Evolutionary conservation across 2,329 filamentous ascomycete species (phyloP), one percentile per base, ranked within the genome.

Genomic region (Microascus cirrosus): DNA sequence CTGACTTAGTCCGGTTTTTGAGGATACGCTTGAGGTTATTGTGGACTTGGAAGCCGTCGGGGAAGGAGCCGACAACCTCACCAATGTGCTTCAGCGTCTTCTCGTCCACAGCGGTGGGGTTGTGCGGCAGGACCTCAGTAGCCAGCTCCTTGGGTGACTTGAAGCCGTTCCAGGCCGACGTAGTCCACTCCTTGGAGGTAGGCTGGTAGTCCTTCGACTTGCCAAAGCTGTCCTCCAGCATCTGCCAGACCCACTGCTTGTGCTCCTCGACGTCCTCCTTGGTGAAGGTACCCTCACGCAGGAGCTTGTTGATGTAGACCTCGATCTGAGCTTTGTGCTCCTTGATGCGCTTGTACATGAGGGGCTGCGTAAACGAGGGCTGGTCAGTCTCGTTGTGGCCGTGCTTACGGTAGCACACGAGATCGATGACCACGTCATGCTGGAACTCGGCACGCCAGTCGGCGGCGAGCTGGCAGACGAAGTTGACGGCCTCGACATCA

Each of bases 381-480:
- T 99, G 94, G 71, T 99, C 94, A 12, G 94, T 99, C 79, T 99
- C 94, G 77, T 99, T 99, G 84, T 99, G 94, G 62, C 94, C 94
- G 73, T 96, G 86, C 79, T 97, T 99, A 69, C 94, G 89, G 82
- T 99, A 99, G 82, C 94, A 99, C 69, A 97, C 91, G 67, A 99
- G 84, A 73, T 99, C 94, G 68, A 99, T 90, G 65, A 99, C 92
- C 62, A 97, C 93, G 71, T 99, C 94, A 70, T 92, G 90, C 81
- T 95, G 95, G 83, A 97, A 99, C 78, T 96, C 88, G 61, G 94
- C 94, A 68, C 94, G 92, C 91, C 93, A 99, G 72, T 99, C 94
- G 60, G 94, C 89, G 63, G 94, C 94, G 61, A 97, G 77, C 77
- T 97, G 94, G 77, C 92, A 97, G 67, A 96, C 91, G 67, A 95